A percentile compares a stretch with the other conserved stretches of the same genome.
These are phyloP conservation scores for Pestalotiopsis sp. DNA, from an alignment of 2,329 filamentous ascomycete genomes.

Conservation along the genomic window DNA sequence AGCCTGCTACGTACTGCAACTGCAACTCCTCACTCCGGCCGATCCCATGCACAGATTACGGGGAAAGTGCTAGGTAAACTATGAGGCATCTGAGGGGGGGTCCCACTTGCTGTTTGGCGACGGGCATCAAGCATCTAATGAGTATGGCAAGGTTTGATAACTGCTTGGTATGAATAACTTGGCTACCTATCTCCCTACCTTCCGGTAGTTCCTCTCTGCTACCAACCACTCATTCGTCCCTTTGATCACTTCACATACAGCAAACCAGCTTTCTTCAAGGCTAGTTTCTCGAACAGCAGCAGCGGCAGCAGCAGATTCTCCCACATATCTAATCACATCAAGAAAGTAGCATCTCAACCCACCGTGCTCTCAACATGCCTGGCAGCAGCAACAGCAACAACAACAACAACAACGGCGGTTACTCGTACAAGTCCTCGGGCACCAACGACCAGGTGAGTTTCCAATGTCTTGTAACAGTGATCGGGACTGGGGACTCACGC, in stretches of 20 bases:
- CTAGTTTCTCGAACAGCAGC: too few relatives aligned
- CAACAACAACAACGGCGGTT: slow-evolving; percentile 32
- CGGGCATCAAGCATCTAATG: neutral
- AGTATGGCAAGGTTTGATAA: neutral
- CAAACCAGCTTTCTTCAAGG: too few relatives aligned
- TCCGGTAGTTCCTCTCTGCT: slow-evolving; percentile 4
- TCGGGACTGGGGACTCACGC: neutral
- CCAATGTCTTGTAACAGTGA: too few relatives aligned
- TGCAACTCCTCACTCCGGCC: neutral
- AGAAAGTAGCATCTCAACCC: too few relatives aligned
- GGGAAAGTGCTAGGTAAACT: neutral
- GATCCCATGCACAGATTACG: too few relatives aligned
- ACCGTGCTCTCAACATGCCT: slow-evolving; percentile 24
- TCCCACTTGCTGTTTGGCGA: neutral
- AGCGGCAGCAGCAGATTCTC: too few relatives aligned
- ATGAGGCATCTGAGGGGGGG: neutral
- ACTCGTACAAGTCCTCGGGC: slow-evolving; percentile 52
- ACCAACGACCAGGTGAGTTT: slow-evolving; percentile 61
- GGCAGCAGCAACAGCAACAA: slow-evolving; percentile 32
- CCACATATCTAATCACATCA: too few relatives aligned
- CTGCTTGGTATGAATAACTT: neutral
- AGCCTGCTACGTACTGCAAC: neutral
- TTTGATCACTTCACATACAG: too few relatives aligned
- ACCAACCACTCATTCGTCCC: neutral
- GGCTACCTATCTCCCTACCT: neutral